Percentiles rank a stretch among this genome's conserved stretches.
These are phyloP conservation scores for Barnettozyma populi DNA, from an alignment of 805 yeast genomes.

Conservation along the genomic window DNA sequence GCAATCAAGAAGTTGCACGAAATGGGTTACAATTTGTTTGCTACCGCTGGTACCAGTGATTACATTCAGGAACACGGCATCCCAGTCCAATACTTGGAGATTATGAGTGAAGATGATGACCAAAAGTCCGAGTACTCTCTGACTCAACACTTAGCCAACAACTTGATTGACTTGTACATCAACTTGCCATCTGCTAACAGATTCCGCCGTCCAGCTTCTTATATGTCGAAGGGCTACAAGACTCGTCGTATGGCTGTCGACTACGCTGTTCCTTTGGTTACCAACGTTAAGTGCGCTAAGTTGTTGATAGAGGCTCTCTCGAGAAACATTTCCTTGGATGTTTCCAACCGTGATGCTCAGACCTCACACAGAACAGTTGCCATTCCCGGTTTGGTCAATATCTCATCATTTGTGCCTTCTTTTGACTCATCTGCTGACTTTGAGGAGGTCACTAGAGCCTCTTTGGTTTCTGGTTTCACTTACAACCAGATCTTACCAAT, in stretches of 20 bases:
- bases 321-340: constrained; percentile 59
- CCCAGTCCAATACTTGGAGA: constrained; percentile 93
- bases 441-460: constrained; percentile 61
- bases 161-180: constrained; percentile 92
- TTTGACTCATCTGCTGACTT: constrained; percentile 49
- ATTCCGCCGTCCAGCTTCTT: constrained; percentile 97
- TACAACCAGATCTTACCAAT: constrained; percentile 77
- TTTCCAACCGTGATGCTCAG: constrained; percentile 78
- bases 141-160: constrained; percentile 94
- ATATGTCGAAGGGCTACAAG: constrained; percentile 94
- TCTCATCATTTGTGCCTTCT: constrained; percentile 73
- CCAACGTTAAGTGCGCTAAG: constrained; percentile 97
- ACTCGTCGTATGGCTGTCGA: constrained; percentile 99
- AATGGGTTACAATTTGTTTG: constrained; percentile 86
- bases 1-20: constrained; percentile 74
- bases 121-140: constrained; percentile 92
- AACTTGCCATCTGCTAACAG: constrained; percentile 95
- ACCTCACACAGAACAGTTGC: constrained; percentile 79
- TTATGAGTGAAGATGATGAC: constrained; percentile 63
- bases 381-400: constrained; percentile 82
- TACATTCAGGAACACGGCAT: constrained; percentile 91
- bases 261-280: constrained; percentile 94
- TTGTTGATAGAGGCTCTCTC: constrained; percentile 90
- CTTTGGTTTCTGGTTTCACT: constrained; percentile 84
- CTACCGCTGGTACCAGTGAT: constrained; percentile 99